Conservation (phyloP, 352 stramenopile species). For the Elongisporangium senticosum region DNA sequence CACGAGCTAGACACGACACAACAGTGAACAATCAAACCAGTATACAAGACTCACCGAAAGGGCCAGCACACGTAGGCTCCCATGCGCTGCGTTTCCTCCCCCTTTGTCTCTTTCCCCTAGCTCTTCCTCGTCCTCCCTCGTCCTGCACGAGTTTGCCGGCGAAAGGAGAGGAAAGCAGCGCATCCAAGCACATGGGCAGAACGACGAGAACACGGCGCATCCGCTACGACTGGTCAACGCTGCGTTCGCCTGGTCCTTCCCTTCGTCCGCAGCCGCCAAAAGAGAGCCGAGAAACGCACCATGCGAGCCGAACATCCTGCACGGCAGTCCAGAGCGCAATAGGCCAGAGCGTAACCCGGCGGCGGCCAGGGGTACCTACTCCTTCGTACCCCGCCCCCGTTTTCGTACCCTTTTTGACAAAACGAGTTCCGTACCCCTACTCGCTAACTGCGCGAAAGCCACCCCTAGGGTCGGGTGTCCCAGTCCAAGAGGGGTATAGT, state of each 20-base stretch:
- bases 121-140: not conserved
- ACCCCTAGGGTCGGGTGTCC: not conserved
- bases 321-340: not conserved
- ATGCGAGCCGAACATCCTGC: conserved; percentile 16
- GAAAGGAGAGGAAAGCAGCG: not conserved
- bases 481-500: conserved; percentile 30
- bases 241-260: not conserved
- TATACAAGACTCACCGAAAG: not conserved
- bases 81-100: not conserved
- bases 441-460: not conserved
- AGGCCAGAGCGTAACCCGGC: not conserved
- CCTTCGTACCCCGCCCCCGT: not conserved
- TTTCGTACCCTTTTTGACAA: not conserved
- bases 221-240: not conserved
- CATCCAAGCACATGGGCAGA: not conserved
- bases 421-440: not conserved
- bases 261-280: not conserved
- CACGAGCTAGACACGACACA: not conserved
- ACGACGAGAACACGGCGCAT: not conserved
- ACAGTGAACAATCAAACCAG: not conserved
- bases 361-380: no score
- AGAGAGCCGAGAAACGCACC: conserved; percentile 7
- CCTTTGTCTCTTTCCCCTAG: not conserved
- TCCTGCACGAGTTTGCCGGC: not conserved
- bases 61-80: not conserved